Evolutionary conservation across 2,329 filamentous ascomycete species (phyloP).

Genomic region (Fusarium nelsonii): DNA sequence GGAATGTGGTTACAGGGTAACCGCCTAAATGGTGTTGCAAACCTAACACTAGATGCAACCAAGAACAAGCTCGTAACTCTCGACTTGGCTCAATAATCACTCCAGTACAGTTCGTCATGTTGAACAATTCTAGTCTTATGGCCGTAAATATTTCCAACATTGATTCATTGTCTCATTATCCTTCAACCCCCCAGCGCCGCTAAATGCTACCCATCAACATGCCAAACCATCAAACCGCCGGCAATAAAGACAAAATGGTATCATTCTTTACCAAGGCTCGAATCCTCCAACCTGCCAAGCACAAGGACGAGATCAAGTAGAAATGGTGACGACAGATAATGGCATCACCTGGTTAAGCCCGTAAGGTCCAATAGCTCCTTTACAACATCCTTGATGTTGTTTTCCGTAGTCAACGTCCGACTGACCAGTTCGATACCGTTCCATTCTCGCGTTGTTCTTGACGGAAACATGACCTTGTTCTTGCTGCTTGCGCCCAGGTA

Average conservation of each 20-base stretch:
- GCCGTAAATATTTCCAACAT: too few species aligned
- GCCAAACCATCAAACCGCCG: not conserved
- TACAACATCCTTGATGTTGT: constrained; percentile 1
- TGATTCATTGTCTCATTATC: not conserved
- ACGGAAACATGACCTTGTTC: not conserved
- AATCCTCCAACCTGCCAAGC: not conserved
- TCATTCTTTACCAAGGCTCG: not conserved
- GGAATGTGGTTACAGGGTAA: constrained; percentile 17
- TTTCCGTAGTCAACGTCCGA: not conserved
- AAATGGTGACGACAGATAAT: not conserved
- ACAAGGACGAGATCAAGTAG: not conserved
- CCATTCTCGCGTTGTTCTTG: not conserved
- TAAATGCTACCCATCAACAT: not conserved
- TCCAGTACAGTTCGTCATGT: not conserved
- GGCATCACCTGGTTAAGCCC: not conserved
- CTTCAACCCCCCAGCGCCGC: not conserved
- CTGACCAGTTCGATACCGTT: constrained; percentile 5
- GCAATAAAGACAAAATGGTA: not conserved
- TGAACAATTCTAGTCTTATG: not conserved
- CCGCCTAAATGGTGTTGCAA: constrained; percentile 6
- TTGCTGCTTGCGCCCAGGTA: too few species aligned
- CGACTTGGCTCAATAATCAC: not conserved
- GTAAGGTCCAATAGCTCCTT: constrained; percentile 7
- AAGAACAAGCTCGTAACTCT: not conserved
- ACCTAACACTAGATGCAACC: not conserved